Conservation (phyloP, 2,329 filamentous ascomycete species). For the Orbilia ellipsospora region DNA sequence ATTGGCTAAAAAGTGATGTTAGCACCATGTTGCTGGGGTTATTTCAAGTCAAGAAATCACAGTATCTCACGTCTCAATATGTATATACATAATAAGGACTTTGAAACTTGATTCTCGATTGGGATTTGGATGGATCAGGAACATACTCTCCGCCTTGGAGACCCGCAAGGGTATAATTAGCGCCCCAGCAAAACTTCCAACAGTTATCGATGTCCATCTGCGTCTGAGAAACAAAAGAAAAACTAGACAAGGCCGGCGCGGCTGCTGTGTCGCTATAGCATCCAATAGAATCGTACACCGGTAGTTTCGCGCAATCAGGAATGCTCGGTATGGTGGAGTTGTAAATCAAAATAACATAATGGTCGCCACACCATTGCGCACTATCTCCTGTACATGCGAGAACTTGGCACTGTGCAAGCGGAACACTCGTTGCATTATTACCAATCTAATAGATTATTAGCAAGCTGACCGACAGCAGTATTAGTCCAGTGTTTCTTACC, state of each 20-base stretch:
- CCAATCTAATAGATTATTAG: background rate
- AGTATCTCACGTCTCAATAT: background rate
- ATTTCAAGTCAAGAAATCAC: too few relatives aligned
- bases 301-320: conserved; percentile 1
- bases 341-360: background rate
- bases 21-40: too few relatives aligned
- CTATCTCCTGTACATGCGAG: conserved; percentile 2
- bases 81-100: too few relatives aligned
- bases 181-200: conserved; percentile 10
- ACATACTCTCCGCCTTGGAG: background rate
- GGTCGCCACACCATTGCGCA: background rate
- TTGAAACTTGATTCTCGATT: too few relatives aligned
- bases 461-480: too few relatives aligned
- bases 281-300: background rate
- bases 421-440: background rate
- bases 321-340: background rate
- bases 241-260: background rate
- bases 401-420: background rate
- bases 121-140: too few relatives aligned
- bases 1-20: background rate
- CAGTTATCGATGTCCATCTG: background rate
- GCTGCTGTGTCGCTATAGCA: conserved; percentile 3
- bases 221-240: background rate
- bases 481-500: background rate
- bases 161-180: background rate